Percentiles rank a stretch among this genome's conserved stretches.
Evolutionary conservation across 208 protist species (phyloP).

Genomic region (Leishmania arabica): DNA sequence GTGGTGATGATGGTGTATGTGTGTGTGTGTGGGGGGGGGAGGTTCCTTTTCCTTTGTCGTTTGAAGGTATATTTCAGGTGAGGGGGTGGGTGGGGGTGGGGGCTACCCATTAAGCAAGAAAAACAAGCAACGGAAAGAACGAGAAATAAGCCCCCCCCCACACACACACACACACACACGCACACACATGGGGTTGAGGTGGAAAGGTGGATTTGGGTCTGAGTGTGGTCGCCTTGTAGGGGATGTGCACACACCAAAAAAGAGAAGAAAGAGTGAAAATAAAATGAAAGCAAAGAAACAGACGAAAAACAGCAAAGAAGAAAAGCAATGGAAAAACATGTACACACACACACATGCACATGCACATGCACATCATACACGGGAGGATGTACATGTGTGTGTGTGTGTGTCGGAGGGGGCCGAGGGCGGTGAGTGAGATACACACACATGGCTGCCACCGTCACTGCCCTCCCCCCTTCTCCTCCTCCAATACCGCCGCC

Average conservation of each 20-base stretch:
- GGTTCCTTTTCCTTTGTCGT: no score
- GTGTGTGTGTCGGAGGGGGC: background rate
- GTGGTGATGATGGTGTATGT: no score
- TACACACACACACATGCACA: background rate
- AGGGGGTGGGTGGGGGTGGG: background rate
- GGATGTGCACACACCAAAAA: background rate
- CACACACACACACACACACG: no score
- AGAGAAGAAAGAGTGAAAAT: background rate
- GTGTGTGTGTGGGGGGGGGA: background rate
- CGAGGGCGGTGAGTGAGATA: no score
- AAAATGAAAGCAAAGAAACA: background rate
- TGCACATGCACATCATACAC: background rate
- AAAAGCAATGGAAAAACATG: background rate
- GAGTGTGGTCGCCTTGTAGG: conserved; percentile 3
- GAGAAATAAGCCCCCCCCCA: background rate
- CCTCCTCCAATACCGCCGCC: no score
- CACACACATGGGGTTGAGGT: background rate
- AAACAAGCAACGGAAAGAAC: background rate
- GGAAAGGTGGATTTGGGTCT: background rate
- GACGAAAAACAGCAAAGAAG: no score
- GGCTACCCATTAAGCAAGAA: background rate
- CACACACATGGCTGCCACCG: background rate
- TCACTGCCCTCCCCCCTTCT: background rate
- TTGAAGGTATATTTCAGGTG: no score
- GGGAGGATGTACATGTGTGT: no score